Conservation (phyloP, 176 grass and related monocot genomes). For the Carex kokanica region DNA sequence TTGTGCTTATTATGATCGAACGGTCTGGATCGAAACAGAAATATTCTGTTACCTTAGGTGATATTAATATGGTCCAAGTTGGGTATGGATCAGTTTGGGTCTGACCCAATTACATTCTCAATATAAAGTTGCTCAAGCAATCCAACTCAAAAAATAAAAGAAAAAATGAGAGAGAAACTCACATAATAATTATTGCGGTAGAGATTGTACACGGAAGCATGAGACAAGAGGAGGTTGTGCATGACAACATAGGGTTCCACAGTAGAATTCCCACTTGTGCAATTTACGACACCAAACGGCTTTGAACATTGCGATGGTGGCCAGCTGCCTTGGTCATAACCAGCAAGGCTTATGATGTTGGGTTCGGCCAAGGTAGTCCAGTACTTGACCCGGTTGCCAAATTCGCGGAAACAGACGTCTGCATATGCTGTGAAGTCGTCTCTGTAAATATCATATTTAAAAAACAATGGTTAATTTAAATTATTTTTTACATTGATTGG, state of each 20-base stretch:
- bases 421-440: conserved; percentile 65
- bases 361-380: conserved; percentile 57
- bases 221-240: conserved; percentile 49
- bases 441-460: conserved; percentile 19
- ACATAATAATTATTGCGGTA: conserved; percentile 54
- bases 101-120: not conserved
- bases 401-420: conserved; percentile 52
- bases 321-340: conserved; percentile 26
- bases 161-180: conserved; percentile 7
- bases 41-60: too few species aligned
- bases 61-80: not conserved
- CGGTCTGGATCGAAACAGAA: too few species aligned
- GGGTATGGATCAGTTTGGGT: not conserved
- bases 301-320: conserved; percentile 45
- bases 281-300: conserved; percentile 50
- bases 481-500: too few species aligned
- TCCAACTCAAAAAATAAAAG: not conserved
- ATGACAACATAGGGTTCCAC: conserved; percentile 52
- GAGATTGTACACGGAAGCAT: conserved; percentile 40
- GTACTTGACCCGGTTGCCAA: conserved; percentile 45
- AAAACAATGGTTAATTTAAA: not conserved
- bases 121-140: not conserved
- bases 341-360: conserved; percentile 29
- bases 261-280: conserved; percentile 47
- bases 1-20: too few species aligned